Evolutionary conservation across 2,329 filamentous ascomycete species (phyloP).

Genomic region (Dactylonectria estremocensis): DNA sequence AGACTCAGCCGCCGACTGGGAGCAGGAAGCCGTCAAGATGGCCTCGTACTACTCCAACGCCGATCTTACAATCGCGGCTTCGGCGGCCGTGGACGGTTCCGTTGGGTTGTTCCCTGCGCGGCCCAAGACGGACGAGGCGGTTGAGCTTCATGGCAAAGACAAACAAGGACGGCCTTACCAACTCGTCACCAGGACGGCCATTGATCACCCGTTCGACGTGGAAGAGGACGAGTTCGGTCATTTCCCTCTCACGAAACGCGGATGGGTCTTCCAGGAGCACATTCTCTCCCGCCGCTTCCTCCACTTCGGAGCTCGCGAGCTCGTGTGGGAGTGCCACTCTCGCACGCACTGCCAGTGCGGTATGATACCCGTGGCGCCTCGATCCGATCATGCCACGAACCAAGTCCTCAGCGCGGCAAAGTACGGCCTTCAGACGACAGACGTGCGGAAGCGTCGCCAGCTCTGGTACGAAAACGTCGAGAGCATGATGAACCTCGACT

Average conservation of each 20-base stretch:
- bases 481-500: constrained; percentile 36
- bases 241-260: constrained; percentile 33
- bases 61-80: constrained; percentile 35
- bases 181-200: constrained; percentile 26
- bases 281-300: constrained; percentile 35
- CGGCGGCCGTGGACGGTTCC: constrained; percentile 29
- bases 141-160: constrained; percentile 28
- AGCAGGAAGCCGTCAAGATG: constrained; percentile 39
- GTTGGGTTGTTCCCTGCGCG: constrained; percentile 27
- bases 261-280: constrained; percentile 39
- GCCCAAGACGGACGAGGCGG: constrained; percentile 11
- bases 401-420: constrained; percentile 32
- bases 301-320: constrained; percentile 34
- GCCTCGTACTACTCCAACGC: constrained; percentile 37
- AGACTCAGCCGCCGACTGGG: constrained; percentile 39
- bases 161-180: constrained; percentile 14
- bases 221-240: constrained; percentile 17
- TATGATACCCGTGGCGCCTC: constrained; percentile 14
- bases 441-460: constrained; percentile 6
- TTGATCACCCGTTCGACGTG: constrained; percentile 33
- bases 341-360: constrained; percentile 36
- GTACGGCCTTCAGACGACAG: constrained; percentile 9
- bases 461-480: constrained; percentile 38
- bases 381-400: constrained; percentile 24
- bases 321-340: constrained; percentile 38